Evolutionary conservation across 164 flowering plant species (phyloP), one percentile per base, ranked within the genome.

Genomic region (Sextonia rubra): DNA sequence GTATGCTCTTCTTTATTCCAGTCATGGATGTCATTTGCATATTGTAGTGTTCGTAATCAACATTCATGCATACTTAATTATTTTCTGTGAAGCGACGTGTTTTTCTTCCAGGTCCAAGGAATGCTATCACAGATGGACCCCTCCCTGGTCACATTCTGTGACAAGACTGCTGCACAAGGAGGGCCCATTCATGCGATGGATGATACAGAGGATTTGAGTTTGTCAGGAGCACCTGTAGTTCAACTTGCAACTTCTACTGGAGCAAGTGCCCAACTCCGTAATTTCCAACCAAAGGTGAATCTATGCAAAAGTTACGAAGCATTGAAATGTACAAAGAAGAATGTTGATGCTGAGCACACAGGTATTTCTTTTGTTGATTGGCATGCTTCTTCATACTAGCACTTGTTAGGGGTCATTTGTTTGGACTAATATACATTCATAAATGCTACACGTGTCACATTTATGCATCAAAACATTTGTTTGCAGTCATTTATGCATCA

Each of bases 81-180:
- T 37, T 55, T 71, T 60, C 18, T 24, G 18, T 24, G 2, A 55
- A 69, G 66, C 7, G 14, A 20, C 58, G 14, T n/a, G n/a, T 26
- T 30, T 81, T 73, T 17, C 48, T 49, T 76, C 48, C 81, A 95
- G 99, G 97, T 95, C 68, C 91, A 91, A 49, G 99, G 98, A 71
- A 95, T 95, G 99, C 77, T 95, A 66, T 86, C 97, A 60, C 99
- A 93, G 84, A 91, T 95, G 93, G 99, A 96, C 77, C 99, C 97
- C 27, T 91, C 94, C 20, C 81, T 96, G 55, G 87, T 91, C 49
- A 75, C 92, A 64, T 90, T 84, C 75, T 96, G 99, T 82, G 99
- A 96, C 71, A 93, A 92, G 80, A 92, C 93, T 81, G 92, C 92
- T 64, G 92, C 83, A 52, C 89, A 93, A 83, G 99, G 98, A n/a